Base-by-base conservation (phyloP, 768 basidiomycete genomes). In the Leccinellum rugosiceps region DNA sequence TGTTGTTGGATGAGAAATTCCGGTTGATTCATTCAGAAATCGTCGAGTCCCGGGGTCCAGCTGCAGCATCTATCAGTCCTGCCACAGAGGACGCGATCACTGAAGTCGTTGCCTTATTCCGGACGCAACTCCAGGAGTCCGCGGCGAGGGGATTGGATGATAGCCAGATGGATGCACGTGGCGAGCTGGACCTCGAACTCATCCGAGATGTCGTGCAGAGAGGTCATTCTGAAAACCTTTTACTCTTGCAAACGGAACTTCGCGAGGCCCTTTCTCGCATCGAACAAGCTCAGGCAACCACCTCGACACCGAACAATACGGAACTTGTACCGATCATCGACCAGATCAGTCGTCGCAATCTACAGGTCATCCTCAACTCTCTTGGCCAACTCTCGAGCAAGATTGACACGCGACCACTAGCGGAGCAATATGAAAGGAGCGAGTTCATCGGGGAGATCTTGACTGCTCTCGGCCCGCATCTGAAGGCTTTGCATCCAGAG, bases 161-260 rank as follows among this genome's bases (percentile, higher is more conserved):
- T 55, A 81, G 80, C 58, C 84, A 82, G 63, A 75, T 83, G 74
- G 88, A 90, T 63, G 88, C 86, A 23, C 82, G 83, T 30, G 88
- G 87, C 19, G 90, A 92, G 61, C 72, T 91, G 25, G 90, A 92
- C 72, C 84, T 90, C 67, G 86, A 90, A 65, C 74, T 90, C 59
- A 79, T 93, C 66, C 86, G 81, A 65, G 83, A 84, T 58, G 76
- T 85, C 35, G 76, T 93, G 21, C 83, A 89, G 60, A 81, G 88
- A 62, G 82, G 84, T 13, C 85, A 90, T 34, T 76, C 80, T 38
- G 83, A 88, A 57, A 71, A 84, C n/a, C 72, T 85, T 1, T 73
- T 77, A 3, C 64, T 79, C 14, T 67, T 94, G 55, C 83, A 83
- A 66, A 79, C 73, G 10, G 88, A 91, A 63, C 70, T 91, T n/a